These are phyloP conservation scores for Gelatoporia subvermispora DNA, from an alignment of 768 basidiomycete genomes.

Conservation along the genomic window DNA sequence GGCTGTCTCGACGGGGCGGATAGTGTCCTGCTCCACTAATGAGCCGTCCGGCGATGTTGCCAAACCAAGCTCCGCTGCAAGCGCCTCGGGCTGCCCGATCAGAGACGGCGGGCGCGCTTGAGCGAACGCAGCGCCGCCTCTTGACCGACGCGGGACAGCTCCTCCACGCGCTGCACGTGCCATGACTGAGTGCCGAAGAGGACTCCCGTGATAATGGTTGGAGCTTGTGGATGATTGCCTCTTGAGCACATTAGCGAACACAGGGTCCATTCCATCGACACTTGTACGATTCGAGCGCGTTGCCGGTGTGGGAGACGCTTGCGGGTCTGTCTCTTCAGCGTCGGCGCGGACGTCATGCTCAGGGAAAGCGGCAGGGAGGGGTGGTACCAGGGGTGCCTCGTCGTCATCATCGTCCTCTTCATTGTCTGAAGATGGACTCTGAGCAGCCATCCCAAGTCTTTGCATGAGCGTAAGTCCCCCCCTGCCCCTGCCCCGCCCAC, in stretches of 20 bases:
- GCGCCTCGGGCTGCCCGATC: constrained; percentile 66
- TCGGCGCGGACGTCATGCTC: constrained; percentile 39
- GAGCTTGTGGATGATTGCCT: constrained; percentile 42
- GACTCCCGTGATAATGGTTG: constrained; percentile 46
- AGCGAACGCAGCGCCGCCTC: constrained; percentile 67
- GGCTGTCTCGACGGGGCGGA: constrained; percentile 36
- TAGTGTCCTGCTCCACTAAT: constrained; percentile 35
- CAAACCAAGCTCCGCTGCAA: constrained; percentile 51
- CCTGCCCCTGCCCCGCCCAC: constrained; percentile 45
- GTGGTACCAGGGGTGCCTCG: constrained; percentile 28
- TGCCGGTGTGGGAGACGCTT: constrained; percentile 36
- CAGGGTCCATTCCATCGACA: constrained; percentile 85
- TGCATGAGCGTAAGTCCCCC: constrained; percentile 62
- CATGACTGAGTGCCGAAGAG: constrained; percentile 56
- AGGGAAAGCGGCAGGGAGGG: constrained; percentile 29
- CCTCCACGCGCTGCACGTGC: constrained; percentile 45
- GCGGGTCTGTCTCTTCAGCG: constrained; percentile 24
- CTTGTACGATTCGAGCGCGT: constrained; percentile 58
- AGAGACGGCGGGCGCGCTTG: constrained; percentile 67
- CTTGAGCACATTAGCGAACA: constrained; percentile 73
- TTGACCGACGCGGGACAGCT: constrained; percentile 44
- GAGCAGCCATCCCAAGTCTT: constrained; percentile 54
- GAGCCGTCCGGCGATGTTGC: constrained; percentile 35
- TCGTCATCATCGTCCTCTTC: constrained; percentile 22
- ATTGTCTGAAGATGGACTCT: constrained; percentile 47